Conservation (phyloP, 768 basidiomycete genomes). For the Boletus rubescentipes region DNA sequence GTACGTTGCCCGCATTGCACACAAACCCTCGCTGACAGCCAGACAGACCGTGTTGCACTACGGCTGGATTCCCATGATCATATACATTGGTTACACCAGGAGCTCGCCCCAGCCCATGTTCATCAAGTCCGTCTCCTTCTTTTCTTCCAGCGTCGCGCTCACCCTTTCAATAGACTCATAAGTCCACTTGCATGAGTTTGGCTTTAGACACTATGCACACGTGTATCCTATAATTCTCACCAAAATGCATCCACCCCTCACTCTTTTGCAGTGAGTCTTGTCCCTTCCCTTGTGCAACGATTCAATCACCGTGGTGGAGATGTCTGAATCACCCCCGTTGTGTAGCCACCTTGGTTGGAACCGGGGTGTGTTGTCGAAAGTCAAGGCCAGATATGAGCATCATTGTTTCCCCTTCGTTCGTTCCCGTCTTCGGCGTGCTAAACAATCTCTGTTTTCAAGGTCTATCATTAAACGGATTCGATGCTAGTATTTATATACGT, state of each 20-base stretch:
- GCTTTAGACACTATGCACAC: constrained; percentile 17
- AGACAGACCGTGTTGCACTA: constrained; percentile 85
- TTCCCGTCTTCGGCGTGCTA: not conserved
- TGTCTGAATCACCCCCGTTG: constrained; percentile 32
- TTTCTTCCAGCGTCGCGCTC: not conserved
- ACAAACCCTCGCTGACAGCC: constrained; percentile 2
- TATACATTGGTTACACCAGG: constrained; percentile 90
- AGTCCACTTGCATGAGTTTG: constrained; percentile 80
- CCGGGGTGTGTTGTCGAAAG: constrained; percentile 51
- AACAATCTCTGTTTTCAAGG: constrained; percentile 6
- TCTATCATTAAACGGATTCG: not conserved
- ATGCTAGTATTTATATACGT: constrained; percentile 3
- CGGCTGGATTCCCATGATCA: constrained; percentile 95
- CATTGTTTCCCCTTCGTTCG: not conserved
- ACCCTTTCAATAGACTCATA: constrained; percentile 62
- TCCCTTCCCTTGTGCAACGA: constrained; percentile 34
- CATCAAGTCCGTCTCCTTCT: constrained; percentile 76
- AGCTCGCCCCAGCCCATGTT: constrained; percentile 93
- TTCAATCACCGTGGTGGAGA: constrained; percentile 57
- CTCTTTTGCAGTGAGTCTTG: constrained; percentile 30
- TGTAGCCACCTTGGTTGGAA: constrained; percentile 60
- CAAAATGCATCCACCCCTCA: constrained; percentile 13
- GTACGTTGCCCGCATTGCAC: constrained; percentile 46
- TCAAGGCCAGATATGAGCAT: constrained; percentile 90
- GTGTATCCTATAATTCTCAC: constrained; percentile 30